Conservation (phyloP, 2,329 filamentous ascomycete species). For the Exophiala alcalophila region DNA sequence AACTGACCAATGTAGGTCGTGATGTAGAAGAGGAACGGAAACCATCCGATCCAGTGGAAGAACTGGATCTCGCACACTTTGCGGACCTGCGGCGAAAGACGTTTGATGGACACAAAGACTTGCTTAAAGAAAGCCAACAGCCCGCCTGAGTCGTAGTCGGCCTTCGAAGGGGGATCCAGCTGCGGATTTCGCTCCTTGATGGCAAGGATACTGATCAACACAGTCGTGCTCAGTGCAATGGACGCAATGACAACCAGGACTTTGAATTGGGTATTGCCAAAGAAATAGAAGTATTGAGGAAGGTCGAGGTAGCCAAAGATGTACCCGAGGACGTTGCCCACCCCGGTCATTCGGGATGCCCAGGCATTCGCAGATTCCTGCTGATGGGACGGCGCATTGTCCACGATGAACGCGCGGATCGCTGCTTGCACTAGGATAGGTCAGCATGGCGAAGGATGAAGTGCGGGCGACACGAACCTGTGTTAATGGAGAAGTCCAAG, state of each 20-base stretch:
- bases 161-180: slow-evolving; percentile 61
- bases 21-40: slow-evolving; percentile 91
- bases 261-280: slow-evolving; percentile 89
- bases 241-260: slow-evolving; percentile 83
- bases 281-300: slow-evolving; percentile 69
- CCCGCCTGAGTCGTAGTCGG: slow-evolving; percentile 55
- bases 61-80: slow-evolving; percentile 80
- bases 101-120: slow-evolving; percentile 71
- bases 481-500: slow-evolving; percentile 93
- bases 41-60: slow-evolving; percentile 92
- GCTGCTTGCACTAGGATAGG: slow-evolving; percentile 70
- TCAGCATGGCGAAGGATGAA: slow-evolving; percentile 19
- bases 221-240: slow-evolving; percentile 65
- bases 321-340: slow-evolving; percentile 90
- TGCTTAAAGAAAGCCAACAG: slow-evolving; percentile 75
- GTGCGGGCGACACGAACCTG: slow-evolving; percentile 53
- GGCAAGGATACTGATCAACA: slow-evolving; percentile 65
- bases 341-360: slow-evolving; percentile 79
- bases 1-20: slow-evolving; percentile 93
- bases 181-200: slow-evolving; percentile 80
- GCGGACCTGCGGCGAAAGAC: slow-evolving; percentile 76
- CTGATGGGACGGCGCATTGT: slow-evolving; percentile 87
- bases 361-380: slow-evolving; percentile 93
- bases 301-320: slow-evolving; percentile 81
- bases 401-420: slow-evolving; percentile 87